Evolutionary conservation across 371 early-diverging fungal species (phyloP).

Genomic region (Vairimorpha necatrix): DNA sequence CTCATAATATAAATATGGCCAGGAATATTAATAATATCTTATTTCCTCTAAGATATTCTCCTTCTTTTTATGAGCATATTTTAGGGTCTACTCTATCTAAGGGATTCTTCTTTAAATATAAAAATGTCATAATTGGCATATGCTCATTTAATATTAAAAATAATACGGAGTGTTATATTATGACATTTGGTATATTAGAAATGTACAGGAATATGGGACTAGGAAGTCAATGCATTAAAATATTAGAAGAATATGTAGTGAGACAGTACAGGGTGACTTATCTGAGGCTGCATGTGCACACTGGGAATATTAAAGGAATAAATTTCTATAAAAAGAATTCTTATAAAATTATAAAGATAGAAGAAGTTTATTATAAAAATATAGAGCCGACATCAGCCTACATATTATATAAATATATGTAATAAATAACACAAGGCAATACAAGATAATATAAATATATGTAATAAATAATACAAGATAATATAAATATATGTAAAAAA

Average conservation of each 20-base stretch:
- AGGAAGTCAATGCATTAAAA: neutral
- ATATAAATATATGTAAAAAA: no score
- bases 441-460: no score
- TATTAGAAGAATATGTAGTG: slow-evolving; percentile 11
- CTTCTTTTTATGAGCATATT: neutral
- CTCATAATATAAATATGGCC: slow-evolving; percentile 1
- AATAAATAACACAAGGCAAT: no score
- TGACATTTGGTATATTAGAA: slow-evolving; percentile 27
- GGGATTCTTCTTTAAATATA: neutral
- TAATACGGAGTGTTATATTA: slow-evolving; percentile 7
- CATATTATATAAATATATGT: slow-evolving; percentile 9
- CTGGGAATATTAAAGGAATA: neutral
- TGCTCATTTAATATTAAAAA: neutral
- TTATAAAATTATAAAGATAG: neutral
- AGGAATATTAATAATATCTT: neutral
- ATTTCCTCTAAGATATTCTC: slow-evolving; percentile 10
- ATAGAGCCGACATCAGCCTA: neutral
- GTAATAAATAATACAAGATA: no score
- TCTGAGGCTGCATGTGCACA: slow-evolving; percentile 16
- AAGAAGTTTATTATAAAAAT: slow-evolving; percentile 6
- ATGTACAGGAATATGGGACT: neutral
- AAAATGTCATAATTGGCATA: neutral
- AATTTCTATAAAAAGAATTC: slow-evolving; percentile 6
- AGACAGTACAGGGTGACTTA: neutral
- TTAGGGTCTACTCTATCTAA: neutral